Conservation (phyloP, 768 basidiomycete genomes). For the Termitomyces sp. region DNA sequence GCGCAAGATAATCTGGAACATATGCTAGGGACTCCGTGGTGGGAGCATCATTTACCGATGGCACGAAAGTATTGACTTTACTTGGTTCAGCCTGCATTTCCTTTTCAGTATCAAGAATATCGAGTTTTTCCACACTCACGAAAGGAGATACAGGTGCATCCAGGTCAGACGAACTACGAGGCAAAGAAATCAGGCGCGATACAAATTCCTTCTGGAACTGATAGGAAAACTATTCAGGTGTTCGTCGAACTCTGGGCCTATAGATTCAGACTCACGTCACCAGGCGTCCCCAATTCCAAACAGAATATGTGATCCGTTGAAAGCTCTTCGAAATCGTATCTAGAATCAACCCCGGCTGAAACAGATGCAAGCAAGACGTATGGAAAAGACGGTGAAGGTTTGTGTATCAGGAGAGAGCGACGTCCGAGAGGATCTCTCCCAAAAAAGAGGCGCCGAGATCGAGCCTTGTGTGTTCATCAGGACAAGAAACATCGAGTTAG, state of each 20-base stretch:
- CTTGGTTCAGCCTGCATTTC: slow-evolving; percentile 37
- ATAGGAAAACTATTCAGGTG: not conserved
- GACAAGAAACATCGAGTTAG: not conserved
- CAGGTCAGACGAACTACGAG: slow-evolving; percentile 8
- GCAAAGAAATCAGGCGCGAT: slow-evolving; percentile 9
- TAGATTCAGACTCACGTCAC: slow-evolving; percentile 3
- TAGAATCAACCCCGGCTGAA: slow-evolving; percentile 43
- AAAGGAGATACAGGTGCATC: slow-evolving; percentile 15
- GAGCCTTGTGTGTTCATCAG: slow-evolving; percentile 27
- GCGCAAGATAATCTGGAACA: slow-evolving; percentile 39
- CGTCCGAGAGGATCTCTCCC: slow-evolving; percentile 83
- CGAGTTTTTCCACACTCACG: slow-evolving; percentile 20
- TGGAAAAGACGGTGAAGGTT: slow-evolving; percentile 43
- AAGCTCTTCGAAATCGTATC: slow-evolving; percentile 59
- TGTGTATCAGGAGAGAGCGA: slow-evolving; percentile 76
- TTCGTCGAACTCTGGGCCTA: not conserved
- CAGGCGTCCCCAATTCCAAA: slow-evolving; percentile 36
- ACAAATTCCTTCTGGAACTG: slow-evolving; percentile 10
- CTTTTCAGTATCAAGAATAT: not conserved
- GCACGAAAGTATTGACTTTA: slow-evolving; percentile 46
- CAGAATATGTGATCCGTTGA: slow-evolving; percentile 53
- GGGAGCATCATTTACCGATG: slow-evolving; percentile 35
- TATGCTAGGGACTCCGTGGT: slow-evolving; percentile 29
- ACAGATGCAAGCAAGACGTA: slow-evolving; percentile 66
- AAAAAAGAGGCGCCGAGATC: slow-evolving; percentile 54